Base-by-base conservation (phyloP, 306 rosid genomes). In the Albizia julibrissin region DNA sequence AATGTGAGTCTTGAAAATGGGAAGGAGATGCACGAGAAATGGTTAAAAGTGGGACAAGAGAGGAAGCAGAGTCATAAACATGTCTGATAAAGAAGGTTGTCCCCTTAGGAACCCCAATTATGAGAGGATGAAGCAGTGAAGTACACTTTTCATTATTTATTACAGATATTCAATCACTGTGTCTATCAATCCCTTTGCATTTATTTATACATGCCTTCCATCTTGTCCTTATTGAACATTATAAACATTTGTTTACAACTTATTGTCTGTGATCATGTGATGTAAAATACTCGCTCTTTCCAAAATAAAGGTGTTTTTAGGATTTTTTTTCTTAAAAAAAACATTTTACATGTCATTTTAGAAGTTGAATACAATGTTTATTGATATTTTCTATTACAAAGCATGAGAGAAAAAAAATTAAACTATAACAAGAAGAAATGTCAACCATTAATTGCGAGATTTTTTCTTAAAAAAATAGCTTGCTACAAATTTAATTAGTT, bases 31-130 rank as follows among this genome's bases (percentile, higher is more conserved):
- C 69, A 64, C 31, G 71, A 56, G 81, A 76, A 80, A 77, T 83
- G 80, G 56, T 44, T 31, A 6, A 42, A 15, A 33, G 85, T 81
- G 83, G 77, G 85, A 74, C 79, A 34, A 37, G 74, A 16, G 76
- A 34, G 78, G 87, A 67, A 77, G 58, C 92, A 80, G 21, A 67
- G 58, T 83, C 79, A 81, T 80, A 54, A 86, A 73, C 43, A 42
- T 88, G 91, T 88, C 88, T 87, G 87, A 81, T 83, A 89, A 89
- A 89, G 90, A 77, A 76, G 86, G 84, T 84, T 72, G 67, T 8
- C 42, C 27, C 47, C 47, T 61, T 44, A 16, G 24, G 34, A 80
- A 76, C 86, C 84, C 92, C 90, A 85, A 87, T 89, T 56, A 89
- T 87, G 81, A 87, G 85, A 84, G 86, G 62, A 59, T 69, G 85